These are phyloP conservation scores for Herpetomonas samuelpessoai DNA, from an alignment of 208 protist species.

Conservation along the genomic window DNA sequence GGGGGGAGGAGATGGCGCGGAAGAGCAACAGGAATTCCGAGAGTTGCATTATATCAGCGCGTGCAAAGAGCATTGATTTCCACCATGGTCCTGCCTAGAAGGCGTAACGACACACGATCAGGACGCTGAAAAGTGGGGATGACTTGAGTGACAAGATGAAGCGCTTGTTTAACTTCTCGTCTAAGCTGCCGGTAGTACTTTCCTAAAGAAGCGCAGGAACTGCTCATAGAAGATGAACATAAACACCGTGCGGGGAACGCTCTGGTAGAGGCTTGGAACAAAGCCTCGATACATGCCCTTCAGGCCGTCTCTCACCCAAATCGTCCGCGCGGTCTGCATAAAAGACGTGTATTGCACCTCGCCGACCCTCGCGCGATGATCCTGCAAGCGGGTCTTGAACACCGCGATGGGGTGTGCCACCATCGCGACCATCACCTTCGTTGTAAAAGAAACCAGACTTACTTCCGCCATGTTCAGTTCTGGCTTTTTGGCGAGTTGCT, in stretches of 20 bases:
- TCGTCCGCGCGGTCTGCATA: constrained; percentile 39
- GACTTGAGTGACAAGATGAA: too few relatives aligned
- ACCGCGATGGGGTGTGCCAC: constrained; percentile 67
- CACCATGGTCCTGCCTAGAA: too few relatives aligned
- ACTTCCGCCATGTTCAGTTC: constrained; percentile 52
- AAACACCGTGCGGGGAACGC: constrained; percentile 68
- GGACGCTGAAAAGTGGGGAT: too few relatives aligned
- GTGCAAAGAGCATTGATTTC: too few relatives aligned
- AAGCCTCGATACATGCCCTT: constrained; percentile 71
- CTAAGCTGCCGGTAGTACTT: neutral
- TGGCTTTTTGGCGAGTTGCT: constrained; percentile 6
- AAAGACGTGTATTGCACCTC: constrained; percentile 70
- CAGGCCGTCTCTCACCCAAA: constrained; percentile 38
- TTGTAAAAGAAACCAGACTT: constrained; percentile 53
- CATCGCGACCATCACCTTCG: constrained; percentile 54
- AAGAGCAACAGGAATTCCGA: too few relatives aligned
- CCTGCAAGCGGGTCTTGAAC: constrained; percentile 83
- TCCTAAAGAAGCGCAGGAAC: constrained; percentile 33
- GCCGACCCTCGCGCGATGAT: constrained; percentile 65
- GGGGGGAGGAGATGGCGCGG: too few relatives aligned
- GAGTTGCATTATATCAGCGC: too few relatives aligned
- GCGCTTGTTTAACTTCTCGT: too few relatives aligned
- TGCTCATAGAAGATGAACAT: constrained; percentile 84
- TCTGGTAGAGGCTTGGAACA: constrained; percentile 54
- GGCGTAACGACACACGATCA: too few relatives aligned